These are phyloP conservation scores for Macrotyloma uniflorum DNA, from an alignment of 306 rosid genomes.

Conservation along the genomic window DNA sequence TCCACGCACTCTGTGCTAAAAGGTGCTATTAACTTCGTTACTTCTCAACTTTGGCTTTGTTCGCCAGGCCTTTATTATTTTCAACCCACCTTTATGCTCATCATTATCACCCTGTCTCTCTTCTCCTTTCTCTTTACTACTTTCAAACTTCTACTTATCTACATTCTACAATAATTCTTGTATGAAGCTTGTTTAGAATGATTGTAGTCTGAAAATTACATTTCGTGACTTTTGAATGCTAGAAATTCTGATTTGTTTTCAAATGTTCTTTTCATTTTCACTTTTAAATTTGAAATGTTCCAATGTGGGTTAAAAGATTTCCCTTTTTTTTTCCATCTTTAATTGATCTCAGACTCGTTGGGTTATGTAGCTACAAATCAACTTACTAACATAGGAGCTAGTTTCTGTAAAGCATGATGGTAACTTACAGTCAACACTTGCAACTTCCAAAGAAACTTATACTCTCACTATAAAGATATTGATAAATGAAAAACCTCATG, in stretches of 20 bases:
- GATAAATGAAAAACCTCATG: neutral
- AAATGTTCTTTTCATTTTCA: neutral
- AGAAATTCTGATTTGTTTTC: neutral
- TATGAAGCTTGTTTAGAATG: neutral
- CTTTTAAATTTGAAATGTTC: neutral
- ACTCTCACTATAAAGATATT: no score
- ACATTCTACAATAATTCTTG: neutral
- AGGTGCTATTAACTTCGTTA: conserved; percentile 55
- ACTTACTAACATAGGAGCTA: neutral
- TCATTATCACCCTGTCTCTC: conserved; percentile 17
- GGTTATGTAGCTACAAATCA: neutral
- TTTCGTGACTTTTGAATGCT: neutral
- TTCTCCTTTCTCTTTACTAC: conserved; percentile 29
- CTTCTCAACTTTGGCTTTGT: conserved; percentile 29
- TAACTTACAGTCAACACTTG: no score
- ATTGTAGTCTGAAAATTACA: neutral
- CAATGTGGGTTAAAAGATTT: neutral
- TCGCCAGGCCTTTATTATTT: neutral
- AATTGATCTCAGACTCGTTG: neutral
- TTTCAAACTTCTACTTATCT: neutral
- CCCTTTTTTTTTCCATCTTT: no score
- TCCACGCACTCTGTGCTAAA: conserved; percentile 65
- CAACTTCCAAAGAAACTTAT: no score
- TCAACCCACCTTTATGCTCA: neutral
- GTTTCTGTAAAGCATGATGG: neutral